Evolutionary conservation across 257 asterid species (phyloP), one percentile per base, ranked within the genome.

Genomic region (Nicotiana otophora): DNA sequence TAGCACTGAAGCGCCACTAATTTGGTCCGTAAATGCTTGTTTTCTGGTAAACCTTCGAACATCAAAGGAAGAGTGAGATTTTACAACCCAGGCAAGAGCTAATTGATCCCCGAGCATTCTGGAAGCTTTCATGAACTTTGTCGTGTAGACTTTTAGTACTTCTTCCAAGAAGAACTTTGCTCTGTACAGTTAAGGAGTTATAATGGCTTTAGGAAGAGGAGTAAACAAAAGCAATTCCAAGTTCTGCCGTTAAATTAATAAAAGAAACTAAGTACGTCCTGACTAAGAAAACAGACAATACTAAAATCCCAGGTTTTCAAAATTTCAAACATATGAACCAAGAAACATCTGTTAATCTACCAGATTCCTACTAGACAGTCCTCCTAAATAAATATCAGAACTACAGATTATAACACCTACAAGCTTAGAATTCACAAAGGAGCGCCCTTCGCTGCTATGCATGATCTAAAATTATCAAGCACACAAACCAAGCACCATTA

Each of bases 21-120:
- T 83, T 34, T 82, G 88, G 61, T 91, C 95, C 46, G 84, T 84
- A 80, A 94, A 94, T 54, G 94, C 88, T 85, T 91, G 90, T 84
- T 90, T 88, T 84, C 80, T 89, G 28, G 96, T 85, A 83, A 94
- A 94, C 82, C 84, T 89, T 86, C 70, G 83, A 3, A 51, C 77
- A 85, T 90, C 86, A 55, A 96, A 94, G 31, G 89, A 87, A 89
- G 91, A 88, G 26, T 88, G 78, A 33, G 97, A 92, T 77, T 84
- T 91, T 64, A 96, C 93, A 26, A 91, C 92, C 97, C 97, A 94
- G 15, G 92, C 97, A 78, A 96, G 98, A 28, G 98, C 98, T 89
- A 94, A 85, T 85, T 96, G 98, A 91, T 96, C 99, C 85, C 98
- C 98, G 60, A 94, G 98, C 98, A 93, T 96, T 83, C 97, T 85